Evolutionary conservation across 1,284 basidiomycete genomes (phyloP).

Genomic region (Pholiota adiposa): DNA sequence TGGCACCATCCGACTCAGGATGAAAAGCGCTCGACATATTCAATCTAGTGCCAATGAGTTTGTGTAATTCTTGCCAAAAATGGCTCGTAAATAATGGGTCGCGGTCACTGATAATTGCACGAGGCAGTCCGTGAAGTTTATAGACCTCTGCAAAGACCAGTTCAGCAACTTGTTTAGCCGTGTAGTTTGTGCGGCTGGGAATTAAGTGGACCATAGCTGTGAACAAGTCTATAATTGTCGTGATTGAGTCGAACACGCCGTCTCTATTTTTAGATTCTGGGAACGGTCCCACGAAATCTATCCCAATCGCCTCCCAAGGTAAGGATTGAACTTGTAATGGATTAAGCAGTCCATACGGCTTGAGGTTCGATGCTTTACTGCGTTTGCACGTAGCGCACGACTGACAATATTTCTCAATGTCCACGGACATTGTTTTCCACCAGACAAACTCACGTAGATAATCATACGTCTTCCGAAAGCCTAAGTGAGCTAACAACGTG

Average conservation of each 20-base stretch:
- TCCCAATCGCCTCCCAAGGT: constrained; percentile 39
- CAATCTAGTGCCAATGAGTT: constrained; percentile 38
- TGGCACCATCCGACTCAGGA: constrained; percentile 45
- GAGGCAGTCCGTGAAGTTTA: constrained; percentile 41
- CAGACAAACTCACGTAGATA: constrained; percentile 3
- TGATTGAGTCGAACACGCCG: constrained; percentile 21
- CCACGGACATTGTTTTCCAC: constrained; percentile 4
- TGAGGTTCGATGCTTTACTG: constrained; percentile 27
- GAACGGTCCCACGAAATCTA: constrained; percentile 34
- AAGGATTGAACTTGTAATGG: constrained; percentile 29
- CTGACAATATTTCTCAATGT: constrained; percentile 1
- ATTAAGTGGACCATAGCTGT: constrained; percentile 38
- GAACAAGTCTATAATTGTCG: constrained; percentile 38
- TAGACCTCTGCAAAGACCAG: constrained; percentile 39
- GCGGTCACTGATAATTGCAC: constrained; percentile 41
- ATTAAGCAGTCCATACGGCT: constrained; percentile 35
- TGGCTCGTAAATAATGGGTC: constrained; percentile 44
- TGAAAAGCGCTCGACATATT: constrained; percentile 46
- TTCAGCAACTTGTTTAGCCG: constrained; percentile 38
- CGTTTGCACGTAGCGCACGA: constrained; percentile 21
- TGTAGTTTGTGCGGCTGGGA: constrained; percentile 32
- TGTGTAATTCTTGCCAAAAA: constrained; percentile 45
- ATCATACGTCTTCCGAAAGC: constrained; percentile 33
- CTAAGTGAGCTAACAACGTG: constrained; percentile 37
- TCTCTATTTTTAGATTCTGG: constrained; percentile 21